phyloP scores from a whole-genome alignment of 1,284 basidiomycete species.

The Uromyces viciae-fabae region DNA sequence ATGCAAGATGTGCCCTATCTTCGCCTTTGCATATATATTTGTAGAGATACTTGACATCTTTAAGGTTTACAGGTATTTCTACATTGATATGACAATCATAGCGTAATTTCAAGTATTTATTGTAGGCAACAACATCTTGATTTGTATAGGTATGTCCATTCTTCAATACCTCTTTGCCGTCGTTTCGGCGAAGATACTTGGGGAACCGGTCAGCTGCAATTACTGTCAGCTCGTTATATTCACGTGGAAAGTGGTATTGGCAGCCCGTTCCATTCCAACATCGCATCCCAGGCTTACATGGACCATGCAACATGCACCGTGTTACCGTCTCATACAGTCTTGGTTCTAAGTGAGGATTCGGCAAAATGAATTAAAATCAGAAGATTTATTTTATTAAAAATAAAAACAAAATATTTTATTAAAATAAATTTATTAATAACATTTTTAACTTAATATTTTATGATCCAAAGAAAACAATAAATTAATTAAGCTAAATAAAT shows the following conservation, averaged over 20 bases:
- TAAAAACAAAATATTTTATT: no score
- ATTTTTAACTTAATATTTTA: no score
- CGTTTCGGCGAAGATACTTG: not conserved
- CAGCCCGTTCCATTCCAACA: not conserved
- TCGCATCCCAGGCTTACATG: not conserved
- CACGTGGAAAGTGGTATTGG: not conserved
- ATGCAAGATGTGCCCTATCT: not conserved
- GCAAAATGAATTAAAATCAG: no score
- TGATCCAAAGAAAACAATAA: no score
- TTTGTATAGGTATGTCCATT: not conserved
- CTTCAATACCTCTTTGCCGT: not conserved
- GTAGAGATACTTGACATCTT: not conserved
- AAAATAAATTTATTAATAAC: no score
- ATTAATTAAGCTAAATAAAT: no score
- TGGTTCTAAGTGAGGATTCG: no score
- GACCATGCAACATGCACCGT: not conserved
- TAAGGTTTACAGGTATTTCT: not conserved
- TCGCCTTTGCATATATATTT: constrained; percentile 13
- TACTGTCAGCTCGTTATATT: not conserved
- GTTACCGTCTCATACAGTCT: not conserved
- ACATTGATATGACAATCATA: constrained; percentile 32
- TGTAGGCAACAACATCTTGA: constrained; percentile 15
- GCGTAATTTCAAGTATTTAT: not conserved
- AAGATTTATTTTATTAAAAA: no score
- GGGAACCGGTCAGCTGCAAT: not conserved